Conservation (phyloP, 169 alveolate genomes). For the Eimeria brunetti region DNA sequence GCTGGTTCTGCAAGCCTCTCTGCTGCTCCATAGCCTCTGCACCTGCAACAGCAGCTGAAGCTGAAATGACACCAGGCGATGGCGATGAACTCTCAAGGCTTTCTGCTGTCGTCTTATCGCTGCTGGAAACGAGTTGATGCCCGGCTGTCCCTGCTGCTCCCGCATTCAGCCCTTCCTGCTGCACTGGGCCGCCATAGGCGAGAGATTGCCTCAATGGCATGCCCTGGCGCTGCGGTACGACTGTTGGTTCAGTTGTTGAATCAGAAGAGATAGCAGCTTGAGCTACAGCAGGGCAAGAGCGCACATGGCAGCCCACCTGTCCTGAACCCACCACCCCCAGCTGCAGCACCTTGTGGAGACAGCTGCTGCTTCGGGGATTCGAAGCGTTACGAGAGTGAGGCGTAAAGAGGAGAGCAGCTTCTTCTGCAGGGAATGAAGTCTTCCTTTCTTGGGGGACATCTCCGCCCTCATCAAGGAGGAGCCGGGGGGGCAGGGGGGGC, state of each 20-base stretch:
- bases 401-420: background rate
- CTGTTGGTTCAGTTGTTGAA: background rate
- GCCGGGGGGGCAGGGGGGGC: constrained; percentile 5
- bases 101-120: background rate
- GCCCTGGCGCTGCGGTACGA: background rate
- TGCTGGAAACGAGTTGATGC: background rate
- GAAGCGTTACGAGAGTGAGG: background rate
- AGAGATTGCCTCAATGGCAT: background rate
- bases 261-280: background rate
- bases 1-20: background rate
- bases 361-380: background rate
- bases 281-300: background rate
- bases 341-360: background rate
- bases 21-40: constrained; percentile 1
- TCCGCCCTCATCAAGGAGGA: constrained; percentile 7
- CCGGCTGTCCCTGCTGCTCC: background rate
- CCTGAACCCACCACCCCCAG: background rate
- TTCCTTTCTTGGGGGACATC: background rate
- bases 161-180: background rate
- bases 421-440: background rate
- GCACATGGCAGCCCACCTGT: background rate
- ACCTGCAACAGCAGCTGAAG: background rate
- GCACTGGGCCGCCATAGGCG: background rate
- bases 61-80: background rate
- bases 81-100: background rate